Percentiles rank a stretch among this genome's conserved stretches.
Evolutionary conservation across 2,329 filamentous ascomycete genomes (phyloP).

Genomic region (Torrubiella hemipterigena): DNA sequence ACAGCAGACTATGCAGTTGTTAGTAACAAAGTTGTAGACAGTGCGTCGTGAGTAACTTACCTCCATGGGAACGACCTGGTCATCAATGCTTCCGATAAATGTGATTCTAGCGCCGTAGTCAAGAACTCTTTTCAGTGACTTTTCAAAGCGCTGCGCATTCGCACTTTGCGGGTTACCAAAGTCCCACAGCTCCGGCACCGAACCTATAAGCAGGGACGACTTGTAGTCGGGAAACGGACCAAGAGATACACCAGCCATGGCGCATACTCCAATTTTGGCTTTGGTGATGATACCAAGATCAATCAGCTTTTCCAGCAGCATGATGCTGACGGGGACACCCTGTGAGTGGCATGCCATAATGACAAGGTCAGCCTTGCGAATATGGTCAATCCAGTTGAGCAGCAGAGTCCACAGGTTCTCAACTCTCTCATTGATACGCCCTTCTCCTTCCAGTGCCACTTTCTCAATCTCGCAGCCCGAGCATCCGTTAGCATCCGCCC

Average conservation of each 20-base stretch:
- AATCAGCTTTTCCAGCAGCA: slow-evolving; percentile 86
- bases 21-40: slow-evolving; percentile 7
- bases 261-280: slow-evolving; percentile 75
- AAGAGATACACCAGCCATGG: slow-evolving; percentile 81
- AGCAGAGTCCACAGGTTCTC: slow-evolving; percentile 90
- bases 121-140: slow-evolving; percentile 61
- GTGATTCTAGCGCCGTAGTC: slow-evolving; percentile 72
- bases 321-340: slow-evolving; percentile 85
- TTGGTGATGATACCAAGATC: slow-evolving; percentile 73
- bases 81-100: slow-evolving; percentile 89
- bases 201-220: slow-evolving; percentile 76
- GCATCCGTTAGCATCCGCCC: slow-evolving; percentile 64
- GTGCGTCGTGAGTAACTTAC: slow-evolving; percentile 27
- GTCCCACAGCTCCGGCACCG: slow-evolving; percentile 89
- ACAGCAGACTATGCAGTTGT: slow-evolving; percentile 56
- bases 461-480: slow-evolving; percentile 77
- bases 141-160: slow-evolving; percentile 71
- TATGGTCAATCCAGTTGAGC: slow-evolving; percentile 87
- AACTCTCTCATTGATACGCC: slow-evolving; percentile 78
- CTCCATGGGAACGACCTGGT: slow-evolving; percentile 89
- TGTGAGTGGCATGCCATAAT: slow-evolving; percentile 92
- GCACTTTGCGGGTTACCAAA: slow-evolving; percentile 74
- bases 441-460: slow-evolving; percentile 88
- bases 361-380: slow-evolving; percentile 78
- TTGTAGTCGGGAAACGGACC: slow-evolving; percentile 91